These are phyloP conservation scores for Podaxis carcinomalis DNA, from an alignment of 768 basidiomycete genomes.

Conservation along the genomic window DNA sequence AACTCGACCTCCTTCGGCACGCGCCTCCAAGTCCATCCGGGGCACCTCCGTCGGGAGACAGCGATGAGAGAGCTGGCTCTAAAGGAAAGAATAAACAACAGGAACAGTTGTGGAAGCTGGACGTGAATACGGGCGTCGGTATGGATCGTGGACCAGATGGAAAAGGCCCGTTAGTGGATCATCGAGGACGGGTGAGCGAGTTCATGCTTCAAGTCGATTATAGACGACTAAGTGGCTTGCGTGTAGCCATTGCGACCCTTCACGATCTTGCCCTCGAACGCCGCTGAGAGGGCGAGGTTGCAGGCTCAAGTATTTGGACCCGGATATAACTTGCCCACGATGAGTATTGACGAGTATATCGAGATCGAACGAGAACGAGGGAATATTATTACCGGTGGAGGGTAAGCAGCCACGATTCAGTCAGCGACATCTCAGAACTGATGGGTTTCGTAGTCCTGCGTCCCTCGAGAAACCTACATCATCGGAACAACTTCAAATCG, in stretches of 20 bases:
- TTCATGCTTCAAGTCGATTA: neutral
- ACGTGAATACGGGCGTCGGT: slow-evolving; percentile 34
- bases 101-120: slow-evolving; percentile 71
- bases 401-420: slow-evolving; percentile 43
- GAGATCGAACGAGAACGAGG: slow-evolving; percentile 80
- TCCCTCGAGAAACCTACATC: slow-evolving; percentile 65
- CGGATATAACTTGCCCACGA: slow-evolving; percentile 82
- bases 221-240: neutral
- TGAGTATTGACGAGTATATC: slow-evolving; percentile 94
- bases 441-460: slow-evolving; percentile 43
- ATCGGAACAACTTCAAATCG: slow-evolving; percentile 72
- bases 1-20: slow-evolving; percentile 60
- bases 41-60: slow-evolving; percentile 28
- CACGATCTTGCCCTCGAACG: slow-evolving; percentile 78
- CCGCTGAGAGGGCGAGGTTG: slow-evolving; percentile 64
- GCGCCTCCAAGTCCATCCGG: slow-evolving; percentile 41
- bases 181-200: slow-evolving; percentile 63
- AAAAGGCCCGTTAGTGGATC: slow-evolving; percentile 67
- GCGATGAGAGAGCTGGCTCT: slow-evolving; percentile 29
- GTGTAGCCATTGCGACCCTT: slow-evolving; percentile 84
- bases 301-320: slow-evolving; percentile 82
- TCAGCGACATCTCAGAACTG: neutral
- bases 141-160: slow-evolving; percentile 38
- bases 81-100: slow-evolving; percentile 14
- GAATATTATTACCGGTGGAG: slow-evolving; percentile 84